Evolutionary conservation across 495 filamentous ascomycete genomes (phyloP).

Genomic region (Daldinia childiae): DNA sequence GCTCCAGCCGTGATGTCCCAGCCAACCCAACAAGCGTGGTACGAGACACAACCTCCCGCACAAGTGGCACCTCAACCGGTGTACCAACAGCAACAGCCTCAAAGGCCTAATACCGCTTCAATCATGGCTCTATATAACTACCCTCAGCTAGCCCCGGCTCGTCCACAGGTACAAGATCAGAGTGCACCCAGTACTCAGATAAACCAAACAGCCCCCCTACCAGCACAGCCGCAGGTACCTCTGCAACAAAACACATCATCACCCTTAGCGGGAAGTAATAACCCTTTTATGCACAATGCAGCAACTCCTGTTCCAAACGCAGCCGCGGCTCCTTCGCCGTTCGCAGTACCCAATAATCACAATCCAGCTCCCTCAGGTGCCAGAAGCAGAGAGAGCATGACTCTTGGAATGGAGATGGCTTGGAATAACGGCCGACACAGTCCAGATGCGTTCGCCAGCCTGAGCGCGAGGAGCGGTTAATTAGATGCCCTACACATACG

Average conservation of each 20-base stretch:
- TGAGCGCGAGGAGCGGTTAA: constrained; percentile 69
- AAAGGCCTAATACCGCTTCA: constrained; percentile 73
- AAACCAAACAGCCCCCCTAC: constrained; percentile 28
- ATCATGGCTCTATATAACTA: constrained; percentile 91
- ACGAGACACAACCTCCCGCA: constrained; percentile 41
- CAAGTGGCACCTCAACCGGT: constrained; percentile 18
- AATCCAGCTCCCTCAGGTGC: constrained; percentile 53
- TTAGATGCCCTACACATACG: background rate
- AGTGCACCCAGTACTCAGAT: constrained; percentile 26
- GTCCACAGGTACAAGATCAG: constrained; percentile 39
- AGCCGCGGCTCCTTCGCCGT: constrained; percentile 34
- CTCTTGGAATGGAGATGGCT: constrained; percentile 74
- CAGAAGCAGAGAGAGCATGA: constrained; percentile 89
- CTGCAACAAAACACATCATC: constrained; percentile 23
- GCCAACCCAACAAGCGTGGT: constrained; percentile 47
- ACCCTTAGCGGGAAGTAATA: constrained; percentile 52
- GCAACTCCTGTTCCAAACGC: constrained; percentile 16
- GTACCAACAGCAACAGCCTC: constrained; percentile 43
- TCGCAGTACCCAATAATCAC: constrained; percentile 44
- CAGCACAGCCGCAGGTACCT: constrained; percentile 38
- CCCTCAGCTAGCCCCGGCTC: constrained; percentile 71
- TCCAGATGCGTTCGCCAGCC: constrained; percentile 95
- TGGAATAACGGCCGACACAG: constrained; percentile 83
- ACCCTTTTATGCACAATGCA: constrained; percentile 55
- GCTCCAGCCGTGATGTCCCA: constrained; percentile 51